Evolutionary conservation across 768 basidiomycete species (phyloP), one percentile per base, ranked within the genome.

Genomic region (Punctularia strigosozonata): DNA sequence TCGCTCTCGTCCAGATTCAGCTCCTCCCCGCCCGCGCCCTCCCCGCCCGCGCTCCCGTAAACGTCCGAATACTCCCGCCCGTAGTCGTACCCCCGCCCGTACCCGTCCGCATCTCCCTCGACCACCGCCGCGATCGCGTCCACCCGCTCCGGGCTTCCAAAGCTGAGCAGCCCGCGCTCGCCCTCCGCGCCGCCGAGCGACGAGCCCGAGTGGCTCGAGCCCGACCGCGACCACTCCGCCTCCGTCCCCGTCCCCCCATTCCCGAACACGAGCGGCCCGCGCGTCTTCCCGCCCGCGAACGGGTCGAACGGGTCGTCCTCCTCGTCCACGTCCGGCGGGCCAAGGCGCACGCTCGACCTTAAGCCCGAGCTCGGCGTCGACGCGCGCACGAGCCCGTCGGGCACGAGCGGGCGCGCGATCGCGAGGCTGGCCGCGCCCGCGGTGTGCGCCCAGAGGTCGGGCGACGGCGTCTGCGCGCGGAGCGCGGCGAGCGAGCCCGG

Each of bases 291-390:
- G 22, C 65, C 55, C 21, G 64, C 51, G 52, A 85, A 82, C 6
- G 82, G 85, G 56, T 89, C 83, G 54, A 88, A 89, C 0, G 80
- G 82, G 53, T 88, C 87, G 18, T 88, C 77, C n/a, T 83, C 82
- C 3, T 84, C 82, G 5, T 77, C 75, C 31, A 69, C 65, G 44
- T 76, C 77, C 18, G 65, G 71, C 6, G 65, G 67, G n/a, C n/a
- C n/a, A n/a, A n/a, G n/a, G 41, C 69, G 71, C 30, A 73, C 64
- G 21, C 77, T 77, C 8, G 79, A 74, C 26, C 81, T 77, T 21
- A 83, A 63, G 4, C 69, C 69, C 20, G 78, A 80, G 42, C 75
- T 83, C 8, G 85, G 82, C 0, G 82, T 81, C 33, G 70, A 63
- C 4, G 80, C 67, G 31, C 76, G 70, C 31, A 51, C 55, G 44